A percentile compares a stretch with the other conserved stretches of the same genome.
phyloP scores from a whole-genome alignment of 2,329 filamentous ascomycete genomes.

The Sordariomycetes sp. region DNA sequence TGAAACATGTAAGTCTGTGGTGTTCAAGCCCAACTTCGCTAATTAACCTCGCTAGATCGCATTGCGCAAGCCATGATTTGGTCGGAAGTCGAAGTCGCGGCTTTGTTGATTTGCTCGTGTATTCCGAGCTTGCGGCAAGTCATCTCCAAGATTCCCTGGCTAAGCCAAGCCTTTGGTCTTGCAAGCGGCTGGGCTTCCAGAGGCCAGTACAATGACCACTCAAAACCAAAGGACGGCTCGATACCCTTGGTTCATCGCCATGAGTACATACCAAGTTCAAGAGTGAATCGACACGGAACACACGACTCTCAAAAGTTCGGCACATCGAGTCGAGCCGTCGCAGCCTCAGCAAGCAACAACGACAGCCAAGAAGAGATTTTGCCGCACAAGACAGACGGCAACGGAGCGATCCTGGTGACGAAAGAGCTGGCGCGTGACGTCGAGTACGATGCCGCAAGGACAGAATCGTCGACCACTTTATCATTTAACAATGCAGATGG shows the following conservation, averaged over 20 bases:
- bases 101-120: constrained; percentile 19
- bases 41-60: constrained; percentile 8
- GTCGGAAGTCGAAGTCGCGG: constrained; percentile 18
- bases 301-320: constrained; percentile 8
- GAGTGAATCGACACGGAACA: background rate
- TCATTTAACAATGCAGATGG: background rate
- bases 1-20: constrained; percentile 12
- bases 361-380: constrained; percentile 13
- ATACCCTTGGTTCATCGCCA: background rate
- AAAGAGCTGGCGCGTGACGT: constrained; percentile 5
- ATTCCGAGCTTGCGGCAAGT: constrained; percentile 20
- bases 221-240: background rate
- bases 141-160: constrained; percentile 15
- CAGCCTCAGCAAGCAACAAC: constrained; percentile 8
- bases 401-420: constrained; percentile 12
- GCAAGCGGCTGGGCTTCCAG: constrained; percentile 10
- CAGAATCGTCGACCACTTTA: background rate
- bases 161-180: constrained; percentile 18
- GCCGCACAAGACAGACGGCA: constrained; percentile 9
- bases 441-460: background rate
- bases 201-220: background rate
- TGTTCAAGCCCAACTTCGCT: background rate
- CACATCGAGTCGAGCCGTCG: constrained; percentile 8
- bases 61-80: constrained; percentile 16
- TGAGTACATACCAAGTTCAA: background rate